Evolutionary conservation across 192 early-diverging fungal species (phyloP).

Genomic region (Martensiomyces pterosporus): DNA sequence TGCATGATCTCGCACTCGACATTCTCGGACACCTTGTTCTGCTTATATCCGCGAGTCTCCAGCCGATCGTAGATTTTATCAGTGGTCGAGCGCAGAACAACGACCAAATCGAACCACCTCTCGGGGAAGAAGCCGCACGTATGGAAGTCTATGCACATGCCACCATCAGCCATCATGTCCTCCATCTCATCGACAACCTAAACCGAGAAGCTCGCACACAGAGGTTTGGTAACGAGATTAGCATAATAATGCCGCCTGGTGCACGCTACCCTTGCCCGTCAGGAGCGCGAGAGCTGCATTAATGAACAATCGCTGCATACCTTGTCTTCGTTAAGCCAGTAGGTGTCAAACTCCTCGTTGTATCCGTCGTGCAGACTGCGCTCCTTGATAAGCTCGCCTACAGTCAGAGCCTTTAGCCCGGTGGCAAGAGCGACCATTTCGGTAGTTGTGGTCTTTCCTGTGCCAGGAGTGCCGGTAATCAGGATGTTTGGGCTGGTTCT

Average conservation of each 20-base stretch:
- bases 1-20: conserved; percentile 97
- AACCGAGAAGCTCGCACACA: not conserved
- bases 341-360: conserved; percentile 82
- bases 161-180: conserved; percentile 69
- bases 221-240: not conserved
- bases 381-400: conserved; percentile 84
- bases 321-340: conserved; percentile 90
- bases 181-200: conserved; percentile 92
- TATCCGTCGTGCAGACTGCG: conserved; percentile 81
- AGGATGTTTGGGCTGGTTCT: conserved; percentile 68
- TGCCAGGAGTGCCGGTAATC: conserved; percentile 82
- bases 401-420: conserved; percentile 74
- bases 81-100: conserved; percentile 83
- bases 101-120: conserved; percentile 95
- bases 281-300: too few species aligned
- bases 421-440: conserved; percentile 76
- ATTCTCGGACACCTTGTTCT: conserved; percentile 87
- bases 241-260: too few species aligned
- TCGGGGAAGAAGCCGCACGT: conserved; percentile 95
- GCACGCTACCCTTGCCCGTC: too few species aligned
- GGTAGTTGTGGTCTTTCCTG: conserved; percentile 74
- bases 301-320: too few species aligned
- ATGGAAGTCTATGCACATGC: conserved; percentile 91
- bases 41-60: conserved; percentile 70
- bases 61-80: conserved; percentile 75